These are phyloP conservation scores for Zygoascus hellenicus DNA, from an alignment of 1,139 yeast species.

Conservation along the genomic window DNA sequence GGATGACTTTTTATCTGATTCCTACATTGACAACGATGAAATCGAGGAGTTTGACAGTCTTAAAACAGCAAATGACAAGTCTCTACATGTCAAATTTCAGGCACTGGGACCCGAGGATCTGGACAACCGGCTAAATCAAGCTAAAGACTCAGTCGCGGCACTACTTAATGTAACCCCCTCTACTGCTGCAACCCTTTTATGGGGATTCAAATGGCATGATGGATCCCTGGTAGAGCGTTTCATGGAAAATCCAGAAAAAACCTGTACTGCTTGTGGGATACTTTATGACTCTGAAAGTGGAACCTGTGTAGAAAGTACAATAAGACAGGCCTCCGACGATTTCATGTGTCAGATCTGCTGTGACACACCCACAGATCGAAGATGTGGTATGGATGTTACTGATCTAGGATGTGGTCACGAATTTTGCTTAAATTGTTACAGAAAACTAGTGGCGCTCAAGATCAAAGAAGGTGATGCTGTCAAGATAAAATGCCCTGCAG, in stretches of 20 bases:
- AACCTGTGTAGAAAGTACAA: constrained; percentile 17
- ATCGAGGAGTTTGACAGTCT: no score
- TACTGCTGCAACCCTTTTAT: constrained; percentile 50
- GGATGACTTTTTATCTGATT: no score
- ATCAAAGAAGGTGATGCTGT: constrained; percentile 47
- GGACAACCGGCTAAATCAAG: constrained; percentile 24
- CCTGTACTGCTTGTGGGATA: constrained; percentile 48
- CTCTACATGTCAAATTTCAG: no score
- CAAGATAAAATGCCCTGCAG: constrained; percentile 57
- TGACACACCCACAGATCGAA: constrained; percentile 38
- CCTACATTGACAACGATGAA: no score
- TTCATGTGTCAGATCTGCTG: constrained; percentile 69
- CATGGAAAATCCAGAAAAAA: constrained; percentile 47
- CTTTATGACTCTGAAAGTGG: constrained; percentile 9
- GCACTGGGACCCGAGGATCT: constrained; percentile 21
- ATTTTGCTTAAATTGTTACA: constrained; percentile 65
- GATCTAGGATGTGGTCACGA: constrained; percentile 62
- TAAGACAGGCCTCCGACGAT: constrained; percentile 7
- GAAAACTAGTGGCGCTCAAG: constrained; percentile 49
- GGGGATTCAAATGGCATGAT: constrained; percentile 65
- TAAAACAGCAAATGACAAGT: no score
- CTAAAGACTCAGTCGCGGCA: constrained; percentile 30
- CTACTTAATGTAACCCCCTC: constrained; percentile 36
- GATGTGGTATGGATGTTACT: constrained; percentile 38
- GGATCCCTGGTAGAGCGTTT: constrained; percentile 65